These are phyloP conservation scores for Thelephora ganbajun DNA, from an alignment of 768 basidiomycete species.

Conservation along the genomic window DNA sequence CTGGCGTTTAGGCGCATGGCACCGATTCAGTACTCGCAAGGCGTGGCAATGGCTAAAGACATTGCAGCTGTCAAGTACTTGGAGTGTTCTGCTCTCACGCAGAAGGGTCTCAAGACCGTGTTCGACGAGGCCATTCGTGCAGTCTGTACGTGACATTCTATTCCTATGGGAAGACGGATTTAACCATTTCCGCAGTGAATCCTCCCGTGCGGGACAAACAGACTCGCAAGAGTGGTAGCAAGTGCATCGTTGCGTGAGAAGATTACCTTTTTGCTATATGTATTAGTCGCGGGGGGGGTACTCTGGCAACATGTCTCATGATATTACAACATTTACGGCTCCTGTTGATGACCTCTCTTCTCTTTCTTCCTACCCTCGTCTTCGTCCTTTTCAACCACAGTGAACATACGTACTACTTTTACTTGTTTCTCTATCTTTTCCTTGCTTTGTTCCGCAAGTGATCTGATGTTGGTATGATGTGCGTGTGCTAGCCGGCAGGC, in stretches of 20 bases:
- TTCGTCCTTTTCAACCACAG: too few species aligned
- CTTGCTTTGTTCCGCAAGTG: too few species aligned
- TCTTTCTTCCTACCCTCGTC: too few species aligned
- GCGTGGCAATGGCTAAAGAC: conserved; percentile 82
- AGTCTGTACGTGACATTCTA: conserved; percentile 52
- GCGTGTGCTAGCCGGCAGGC: too few species aligned
- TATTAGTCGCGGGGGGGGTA: conserved; percentile 5
- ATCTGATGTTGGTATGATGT: too few species aligned
- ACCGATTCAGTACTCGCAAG: conserved; percentile 87
- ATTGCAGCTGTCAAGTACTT: conserved; percentile 94
- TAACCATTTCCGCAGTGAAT: conserved; percentile 40
- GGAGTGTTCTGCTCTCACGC: conserved; percentile 92
- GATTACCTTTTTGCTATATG: conserved; percentile 1
- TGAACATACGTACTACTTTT: too few species aligned
- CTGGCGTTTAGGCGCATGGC: conserved; percentile 67
- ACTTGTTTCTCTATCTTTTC: too few species aligned
- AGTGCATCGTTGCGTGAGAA: conserved; percentile 64
- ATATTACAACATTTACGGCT: background rate
- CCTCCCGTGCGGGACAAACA: conserved; percentile 53
- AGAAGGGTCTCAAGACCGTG: conserved; percentile 97
- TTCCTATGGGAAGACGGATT: background rate
- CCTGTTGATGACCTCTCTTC: background rate
- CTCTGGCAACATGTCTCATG: background rate
- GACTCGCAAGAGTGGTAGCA: conserved; percentile 27
- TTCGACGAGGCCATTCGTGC: conserved; percentile 98